These are phyloP conservation scores for Solanum stenotomum DNA, from an alignment of 257 asterid genomes.

Conservation along the genomic window DNA sequence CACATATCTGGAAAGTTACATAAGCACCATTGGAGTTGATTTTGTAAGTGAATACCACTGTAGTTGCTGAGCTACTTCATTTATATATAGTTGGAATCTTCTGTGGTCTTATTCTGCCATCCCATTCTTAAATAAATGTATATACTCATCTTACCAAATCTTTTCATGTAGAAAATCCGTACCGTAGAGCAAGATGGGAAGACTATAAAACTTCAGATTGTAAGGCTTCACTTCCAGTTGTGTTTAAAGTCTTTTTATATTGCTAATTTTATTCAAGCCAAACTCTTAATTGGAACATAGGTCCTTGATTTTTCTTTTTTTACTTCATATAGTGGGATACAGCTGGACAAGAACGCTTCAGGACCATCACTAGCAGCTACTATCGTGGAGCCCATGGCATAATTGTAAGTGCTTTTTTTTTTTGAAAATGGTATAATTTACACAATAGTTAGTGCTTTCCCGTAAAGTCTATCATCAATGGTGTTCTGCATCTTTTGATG, in stretches of 20 bases:
- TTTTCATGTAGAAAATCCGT: slow-evolving; percentile 41
- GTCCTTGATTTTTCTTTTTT: not conserved
- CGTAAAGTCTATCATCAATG: not conserved
- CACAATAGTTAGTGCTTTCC: not conserved
- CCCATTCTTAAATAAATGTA: not conserved
- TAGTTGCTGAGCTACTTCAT: not conserved
- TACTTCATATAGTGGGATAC: not conserved
- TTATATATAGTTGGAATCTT: not conserved
- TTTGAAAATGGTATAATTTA: not conserved
- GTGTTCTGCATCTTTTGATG: not conserved
- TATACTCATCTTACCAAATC: not conserved
- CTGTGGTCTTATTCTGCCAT: not conserved
- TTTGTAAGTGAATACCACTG: slow-evolving; percentile 27
- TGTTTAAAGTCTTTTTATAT: not conserved
- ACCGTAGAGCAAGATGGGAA: slow-evolving; percentile 63
- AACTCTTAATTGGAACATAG: not conserved
- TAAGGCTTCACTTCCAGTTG: not conserved
- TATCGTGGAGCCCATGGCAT: slow-evolving; percentile 6
- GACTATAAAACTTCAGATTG: slow-evolving; percentile 10
- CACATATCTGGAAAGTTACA: slow-evolving; percentile 54
- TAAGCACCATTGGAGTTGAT: slow-evolving; percentile 61
- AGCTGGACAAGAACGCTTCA: slow-evolving; percentile 4
- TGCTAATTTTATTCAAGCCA: not conserved
- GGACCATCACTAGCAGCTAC: slow-evolving; percentile 2
- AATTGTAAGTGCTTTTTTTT: not conserved